These are phyloP conservation scores for Kwoniella newhampshirensis DNA, from an alignment of 768 basidiomycete species.

Conservation along the genomic window DNA sequence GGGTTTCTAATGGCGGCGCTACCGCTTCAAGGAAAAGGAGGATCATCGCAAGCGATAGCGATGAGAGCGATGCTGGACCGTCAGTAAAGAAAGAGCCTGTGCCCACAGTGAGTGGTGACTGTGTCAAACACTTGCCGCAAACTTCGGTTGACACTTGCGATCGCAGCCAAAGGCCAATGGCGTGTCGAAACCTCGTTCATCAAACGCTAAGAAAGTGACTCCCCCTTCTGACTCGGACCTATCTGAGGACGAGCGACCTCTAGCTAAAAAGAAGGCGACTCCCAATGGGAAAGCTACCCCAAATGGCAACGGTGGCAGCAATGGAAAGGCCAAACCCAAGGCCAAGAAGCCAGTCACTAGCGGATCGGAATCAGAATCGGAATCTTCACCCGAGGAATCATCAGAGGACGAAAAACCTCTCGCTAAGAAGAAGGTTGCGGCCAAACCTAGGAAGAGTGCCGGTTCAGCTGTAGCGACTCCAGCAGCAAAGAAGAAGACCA, in stretches of 20 bases:
- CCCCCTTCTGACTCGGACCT: slow-evolving; percentile 23
- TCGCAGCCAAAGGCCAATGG: slow-evolving; percentile 26
- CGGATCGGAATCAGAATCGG: slow-evolving; percentile 49
- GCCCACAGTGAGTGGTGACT: slow-evolving; percentile 14
- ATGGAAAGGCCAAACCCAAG: slow-evolving; percentile 33
- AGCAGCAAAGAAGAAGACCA: slow-evolving; percentile 20
- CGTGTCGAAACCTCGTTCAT: slow-evolving; percentile 18
- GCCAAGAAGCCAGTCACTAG: slow-evolving; percentile 46
- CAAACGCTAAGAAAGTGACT: slow-evolving; percentile 9
- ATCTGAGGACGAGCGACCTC: slow-evolving; percentile 54
- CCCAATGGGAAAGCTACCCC: slow-evolving; percentile 26
- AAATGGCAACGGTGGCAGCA: slow-evolving; percentile 15
- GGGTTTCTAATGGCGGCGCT: slow-evolving; percentile 23
- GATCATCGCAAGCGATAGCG: slow-evolving; percentile 38
- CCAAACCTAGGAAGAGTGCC: slow-evolving; percentile 56
- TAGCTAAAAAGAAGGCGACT: slow-evolving; percentile 56
- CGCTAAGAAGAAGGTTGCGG: slow-evolving; percentile 58
- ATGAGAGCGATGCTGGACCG: slow-evolving; percentile 33
- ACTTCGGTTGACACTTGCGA: background rate
- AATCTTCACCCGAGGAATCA: slow-evolving; percentile 45
- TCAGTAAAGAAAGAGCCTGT: slow-evolving; percentile 34
- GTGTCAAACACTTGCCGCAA: background rate
- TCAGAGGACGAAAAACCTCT: slow-evolving; percentile 54
- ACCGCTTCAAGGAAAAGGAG: slow-evolving; percentile 32
- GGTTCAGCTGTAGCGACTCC: slow-evolving; percentile 58